A percentile compares a stretch with the other conserved stretches of the same genome.
These are phyloP conservation scores for Cutaneotrichosporon spelunceum DNA, from an alignment of 1,284 basidiomycete genomes.

Conservation along the genomic window DNA sequence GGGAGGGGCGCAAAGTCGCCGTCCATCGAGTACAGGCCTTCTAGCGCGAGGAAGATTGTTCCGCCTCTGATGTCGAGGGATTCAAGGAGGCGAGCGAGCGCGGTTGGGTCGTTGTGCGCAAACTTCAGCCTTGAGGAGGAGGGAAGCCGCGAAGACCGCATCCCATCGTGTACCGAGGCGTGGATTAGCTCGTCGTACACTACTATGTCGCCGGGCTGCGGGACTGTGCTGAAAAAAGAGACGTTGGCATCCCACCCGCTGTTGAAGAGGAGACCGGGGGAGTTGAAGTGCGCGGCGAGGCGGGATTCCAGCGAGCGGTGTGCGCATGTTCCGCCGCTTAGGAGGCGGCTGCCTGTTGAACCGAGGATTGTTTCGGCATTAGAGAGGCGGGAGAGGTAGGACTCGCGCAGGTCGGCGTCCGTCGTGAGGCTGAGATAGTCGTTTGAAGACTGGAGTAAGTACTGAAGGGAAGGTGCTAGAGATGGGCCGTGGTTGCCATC, in stretches of 20 bases:
- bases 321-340: conserved; percentile 70
- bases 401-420: conserved; percentile 59
- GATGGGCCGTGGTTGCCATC: no score
- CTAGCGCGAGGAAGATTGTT: conserved; percentile 64
- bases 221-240: conserved; percentile 77
- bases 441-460: conserved; percentile 56
- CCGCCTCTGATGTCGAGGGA: background rate
- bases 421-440: conserved; percentile 86
- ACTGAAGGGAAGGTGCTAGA: no score
- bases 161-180: conserved; percentile 86
- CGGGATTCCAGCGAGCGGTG: conserved; percentile 69
- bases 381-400: conserved; percentile 60
- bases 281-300: conserved; percentile 64
- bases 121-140: conserved; percentile 56
- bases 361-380: conserved; percentile 67
- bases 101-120: conserved; percentile 66
- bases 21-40: conserved; percentile 93
- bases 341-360: conserved; percentile 81
- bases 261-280: conserved; percentile 80
- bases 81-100: conserved; percentile 31
- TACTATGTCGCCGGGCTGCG: conserved; percentile 73
- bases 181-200: conserved; percentile 87
- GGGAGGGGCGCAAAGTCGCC: conserved; percentile 78
- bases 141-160: conserved; percentile 64
- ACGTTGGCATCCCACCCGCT: conserved; percentile 94